phyloP scores from a whole-genome alignment of 1,139 yeast species.

The Kazachstania sp. region DNA sequence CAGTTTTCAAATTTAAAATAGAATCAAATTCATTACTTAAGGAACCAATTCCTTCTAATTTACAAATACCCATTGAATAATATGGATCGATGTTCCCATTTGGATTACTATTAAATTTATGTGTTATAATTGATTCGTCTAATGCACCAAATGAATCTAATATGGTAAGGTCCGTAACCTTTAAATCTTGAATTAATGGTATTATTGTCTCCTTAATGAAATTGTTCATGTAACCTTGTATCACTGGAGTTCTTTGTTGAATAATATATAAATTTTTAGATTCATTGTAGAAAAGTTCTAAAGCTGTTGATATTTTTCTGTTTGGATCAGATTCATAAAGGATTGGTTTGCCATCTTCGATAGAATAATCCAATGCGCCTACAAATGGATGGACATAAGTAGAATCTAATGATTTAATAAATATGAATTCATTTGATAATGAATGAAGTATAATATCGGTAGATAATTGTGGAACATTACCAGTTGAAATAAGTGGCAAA shows the following conservation, averaged over 20 bases:
- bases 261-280: slow-evolving; percentile 43
- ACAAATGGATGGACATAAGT: slow-evolving; percentile 69
- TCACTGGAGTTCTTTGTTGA: slow-evolving; percentile 78
- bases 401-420: slow-evolving; percentile 50
- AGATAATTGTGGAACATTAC: slow-evolving; percentile 82
- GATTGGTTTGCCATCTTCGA: slow-evolving; percentile 11
- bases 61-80: slow-evolving; percentile 22
- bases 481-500: slow-evolving; percentile 75
- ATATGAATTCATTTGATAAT: slow-evolving; percentile 37
- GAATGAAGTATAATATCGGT: slow-evolving; percentile 67
- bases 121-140: slow-evolving; percentile 31
- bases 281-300: slow-evolving; percentile 49
- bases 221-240: slow-evolving; percentile 50
- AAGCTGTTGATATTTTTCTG: slow-evolving; percentile 40
- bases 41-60: slow-evolving; percentile 19
- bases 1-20: slow-evolving; percentile 15
- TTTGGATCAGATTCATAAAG: slow-evolving; percentile 7
- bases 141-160: slow-evolving; percentile 64
- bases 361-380: slow-evolving; percentile 58
- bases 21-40: slow-evolving; percentile 18
- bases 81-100: slow-evolving; percentile 1
- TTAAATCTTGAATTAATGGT: slow-evolving; percentile 39
- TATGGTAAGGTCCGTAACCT: slow-evolving; percentile 44
- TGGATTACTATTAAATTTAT: background rate
- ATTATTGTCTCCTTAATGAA: slow-evolving; percentile 48